A percentile compares a stretch with the other conserved stretches of the same genome.
Conservation (phyloP, 768 basidiomycete genomes). For the Auriculariales sp. region DNA sequence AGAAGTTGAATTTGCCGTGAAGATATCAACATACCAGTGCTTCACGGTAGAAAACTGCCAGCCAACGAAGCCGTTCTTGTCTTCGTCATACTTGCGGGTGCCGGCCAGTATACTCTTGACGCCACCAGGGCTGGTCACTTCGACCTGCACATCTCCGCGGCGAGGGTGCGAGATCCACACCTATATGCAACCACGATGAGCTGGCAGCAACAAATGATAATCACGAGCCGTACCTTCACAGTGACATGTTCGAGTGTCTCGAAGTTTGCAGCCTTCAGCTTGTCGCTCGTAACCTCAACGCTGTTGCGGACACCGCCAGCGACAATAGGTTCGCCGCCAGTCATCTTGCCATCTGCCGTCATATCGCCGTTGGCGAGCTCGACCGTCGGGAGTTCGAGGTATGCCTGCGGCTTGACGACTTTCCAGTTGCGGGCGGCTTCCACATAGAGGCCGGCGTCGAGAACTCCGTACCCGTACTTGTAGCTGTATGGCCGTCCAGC, state of each 20-base stretch:
- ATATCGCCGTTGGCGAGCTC: constrained; percentile 50
- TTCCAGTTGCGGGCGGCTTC: constrained; percentile 70
- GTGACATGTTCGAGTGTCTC: constrained; percentile 88
- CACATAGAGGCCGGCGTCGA: constrained; percentile 75
- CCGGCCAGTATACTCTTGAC: constrained; percentile 75
- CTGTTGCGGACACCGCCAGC: constrained; percentile 48
- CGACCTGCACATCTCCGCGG: constrained; percentile 88
- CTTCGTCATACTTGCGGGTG: constrained; percentile 48
- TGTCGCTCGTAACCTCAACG: constrained; percentile 49
- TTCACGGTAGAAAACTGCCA: constrained; percentile 99
- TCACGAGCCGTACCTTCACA: constrained; percentile 33
- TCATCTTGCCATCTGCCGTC: constrained; percentile 33
- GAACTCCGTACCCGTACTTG: constrained; percentile 89
- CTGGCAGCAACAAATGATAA: background rate
- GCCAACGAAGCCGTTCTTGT: constrained; percentile 61
- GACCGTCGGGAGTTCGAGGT: constrained; percentile 64
- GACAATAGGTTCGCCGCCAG: constrained; percentile 53
- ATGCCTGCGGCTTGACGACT: constrained; percentile 86
- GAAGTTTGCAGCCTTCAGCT: constrained; percentile 61
- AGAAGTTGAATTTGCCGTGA: background rate
- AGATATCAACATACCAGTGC: constrained; percentile 59
- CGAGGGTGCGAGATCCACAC: constrained; percentile 80
- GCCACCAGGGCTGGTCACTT: constrained; percentile 72
- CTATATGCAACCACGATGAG: too few species aligned
- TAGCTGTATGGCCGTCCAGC: constrained; percentile 59